Conservation (phyloP, 2,329 filamentous ascomycete species). For the Amphichorda felina region DNA sequence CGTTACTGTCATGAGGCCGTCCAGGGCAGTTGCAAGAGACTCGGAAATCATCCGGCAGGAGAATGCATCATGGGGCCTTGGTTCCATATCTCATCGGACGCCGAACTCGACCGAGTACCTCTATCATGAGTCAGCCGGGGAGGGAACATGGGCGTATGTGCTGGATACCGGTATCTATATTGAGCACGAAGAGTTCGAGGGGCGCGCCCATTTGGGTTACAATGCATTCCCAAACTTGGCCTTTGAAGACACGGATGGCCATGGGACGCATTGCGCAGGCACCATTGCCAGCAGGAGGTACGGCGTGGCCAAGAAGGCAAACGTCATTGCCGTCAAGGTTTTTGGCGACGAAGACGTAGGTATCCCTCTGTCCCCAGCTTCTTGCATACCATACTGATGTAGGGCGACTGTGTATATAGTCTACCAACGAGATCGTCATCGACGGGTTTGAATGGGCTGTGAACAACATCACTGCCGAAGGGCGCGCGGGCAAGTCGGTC, state of each 20-base stretch:
- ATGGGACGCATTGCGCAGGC: conserved; percentile 35
- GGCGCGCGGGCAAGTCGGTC: conserved; percentile 29
- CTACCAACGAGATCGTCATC: conserved; percentile 16
- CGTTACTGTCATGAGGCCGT: conserved; percentile 12
- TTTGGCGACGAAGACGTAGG: conserved; percentile 18
- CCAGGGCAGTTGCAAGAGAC: not conserved
- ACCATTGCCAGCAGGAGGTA: conserved; percentile 30
- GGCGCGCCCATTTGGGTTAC: conserved; percentile 24
- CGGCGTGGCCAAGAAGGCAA: conserved; percentile 31
- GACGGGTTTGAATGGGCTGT: conserved; percentile 28
- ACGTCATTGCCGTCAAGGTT: conserved; percentile 33
- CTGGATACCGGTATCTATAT: conserved; percentile 41
- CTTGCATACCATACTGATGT: not conserved
- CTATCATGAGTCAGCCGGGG: conserved; percentile 28
- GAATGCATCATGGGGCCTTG: conserved; percentile 29
- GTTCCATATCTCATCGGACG: conserved; percentile 28
- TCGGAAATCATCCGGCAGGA: conserved; percentile 11
- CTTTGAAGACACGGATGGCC: conserved; percentile 24
- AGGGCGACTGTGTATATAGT: not conserved
- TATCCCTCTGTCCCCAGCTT: not conserved
- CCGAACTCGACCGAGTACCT: conserved; percentile 21
- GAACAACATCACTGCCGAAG: conserved; percentile 26
- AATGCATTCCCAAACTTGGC: conserved; percentile 18
- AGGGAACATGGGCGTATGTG: conserved; percentile 35
- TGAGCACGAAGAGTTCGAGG: conserved; percentile 30